Evolutionary conservation across 495 filamentous ascomycete species (phyloP).

Genomic region (Neurospora terricola): DNA sequence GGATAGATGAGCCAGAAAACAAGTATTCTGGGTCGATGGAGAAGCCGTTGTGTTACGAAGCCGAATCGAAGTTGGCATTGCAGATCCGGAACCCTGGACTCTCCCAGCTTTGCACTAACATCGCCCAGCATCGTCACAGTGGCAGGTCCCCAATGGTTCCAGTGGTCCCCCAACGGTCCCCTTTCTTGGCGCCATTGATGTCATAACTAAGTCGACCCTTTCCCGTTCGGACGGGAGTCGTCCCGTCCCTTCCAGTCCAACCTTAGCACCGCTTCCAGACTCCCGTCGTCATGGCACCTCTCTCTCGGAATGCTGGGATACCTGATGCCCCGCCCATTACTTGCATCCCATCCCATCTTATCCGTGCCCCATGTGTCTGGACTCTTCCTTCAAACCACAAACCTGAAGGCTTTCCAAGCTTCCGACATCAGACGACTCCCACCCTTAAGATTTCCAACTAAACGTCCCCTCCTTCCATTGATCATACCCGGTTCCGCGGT

Average conservation of each 20-base stretch:
- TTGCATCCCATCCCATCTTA: background rate
- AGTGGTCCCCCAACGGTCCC: background rate
- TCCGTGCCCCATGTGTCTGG: background rate
- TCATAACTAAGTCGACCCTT: constrained; percentile 14
- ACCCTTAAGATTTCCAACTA: background rate
- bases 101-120: background rate
- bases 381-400: background rate
- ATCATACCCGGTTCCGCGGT: background rate
- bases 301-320: background rate
- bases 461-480: background rate
- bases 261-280: background rate
- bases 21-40: background rate
- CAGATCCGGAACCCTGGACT: background rate
- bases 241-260: background rate
- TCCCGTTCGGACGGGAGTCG: background rate
- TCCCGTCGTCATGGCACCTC: background rate
- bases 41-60: background rate
- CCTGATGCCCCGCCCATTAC: background rate
- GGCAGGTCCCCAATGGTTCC: background rate
- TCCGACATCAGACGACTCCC: background rate
- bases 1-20: background rate
- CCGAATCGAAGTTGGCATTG: background rate
- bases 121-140: background rate
- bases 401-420: background rate
- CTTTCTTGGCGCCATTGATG: constrained; percentile 15